Base-by-base conservation (phyloP, 176 grass and related monocot species). In the Cocos nucifera region DNA sequence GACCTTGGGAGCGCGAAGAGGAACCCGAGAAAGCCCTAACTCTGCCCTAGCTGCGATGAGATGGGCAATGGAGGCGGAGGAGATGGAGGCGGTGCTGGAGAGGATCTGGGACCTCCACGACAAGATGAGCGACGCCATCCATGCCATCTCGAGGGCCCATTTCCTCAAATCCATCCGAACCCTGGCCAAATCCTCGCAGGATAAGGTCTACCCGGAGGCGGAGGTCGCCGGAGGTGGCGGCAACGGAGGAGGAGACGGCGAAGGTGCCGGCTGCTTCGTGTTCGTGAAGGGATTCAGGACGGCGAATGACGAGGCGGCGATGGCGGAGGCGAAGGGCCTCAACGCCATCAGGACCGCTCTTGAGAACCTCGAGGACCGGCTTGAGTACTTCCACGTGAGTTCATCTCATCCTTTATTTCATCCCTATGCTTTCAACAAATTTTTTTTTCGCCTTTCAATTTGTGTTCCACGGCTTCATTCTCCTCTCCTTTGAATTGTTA, bases 71-170 rank as follows among this genome's bases (percentile, higher is more conserved):
- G 89, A 83, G 32, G 6, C 8, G 32, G 32, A 35, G 32, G 7
- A 35, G 72, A 78, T 73, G 49, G 78, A 75, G 58, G 71, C 69
- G 24, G 85, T 95, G 69, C 76, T 95, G 39, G 89, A 89, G 72
- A 89, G 82, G 81, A 89, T 95, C 85, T 95, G 89, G 73, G 85
- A 95, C 65, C 78, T 95, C 61, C 89, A 95, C 78, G 82, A 95
- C 85, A 95, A 85, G 75, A 80, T 85, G 64, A 95, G 89, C 81
- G 89, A 85, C 73, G 81, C 85, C 69, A 95, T 95, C 69, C 89
- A 89, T 73, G 76, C 78, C 32, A 80, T 89, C 81, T 89, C 85
- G 53, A 85, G 89, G 48, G 76, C 81, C 39, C 81, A 84, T 18
- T 95, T 95, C 75, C 85, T 95, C 25, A 77, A 78, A 70, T 50